These are phyloP conservation scores for Aspergillus puulaauensis DNA, from an alignment of 2,329 filamentous ascomycete species.

Conservation along the genomic window DNA sequence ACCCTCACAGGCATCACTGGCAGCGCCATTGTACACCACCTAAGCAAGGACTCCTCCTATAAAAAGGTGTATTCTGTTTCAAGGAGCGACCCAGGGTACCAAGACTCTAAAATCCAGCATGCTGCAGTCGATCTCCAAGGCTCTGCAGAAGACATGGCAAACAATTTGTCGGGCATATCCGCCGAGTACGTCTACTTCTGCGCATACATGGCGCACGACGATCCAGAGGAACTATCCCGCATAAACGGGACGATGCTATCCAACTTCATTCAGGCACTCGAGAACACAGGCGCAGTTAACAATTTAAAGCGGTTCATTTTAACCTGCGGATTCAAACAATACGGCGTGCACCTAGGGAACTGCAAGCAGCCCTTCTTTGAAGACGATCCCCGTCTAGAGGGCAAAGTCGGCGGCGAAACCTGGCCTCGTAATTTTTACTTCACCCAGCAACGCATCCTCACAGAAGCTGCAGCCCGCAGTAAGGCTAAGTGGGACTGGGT, in stretches of 20 bases:
- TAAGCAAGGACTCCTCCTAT: conserved; percentile 37
- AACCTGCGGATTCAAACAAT: conserved; percentile 53
- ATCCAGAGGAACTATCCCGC: conserved; percentile 35
- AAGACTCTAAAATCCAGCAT: conserved; percentile 39
- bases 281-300: conserved; percentile 41
- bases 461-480: conserved; percentile 24
- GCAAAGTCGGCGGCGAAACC: conserved; percentile 15
- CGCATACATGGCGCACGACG: conserved; percentile 42
- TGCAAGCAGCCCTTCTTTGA: conserved; percentile 51
- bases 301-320: conserved; percentile 51
- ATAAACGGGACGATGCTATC: conserved; percentile 46
- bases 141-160: conserved; percentile 37
- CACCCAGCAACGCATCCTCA: conserved; percentile 48
- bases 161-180: conserved; percentile 33
- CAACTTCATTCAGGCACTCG: conserved; percentile 50
- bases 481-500: conserved; percentile 40
- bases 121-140: conserved; percentile 39
- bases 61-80: conserved; percentile 42
- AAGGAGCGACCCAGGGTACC: conserved; percentile 38
- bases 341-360: conserved; percentile 53
- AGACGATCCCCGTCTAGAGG: conserved; percentile 46
- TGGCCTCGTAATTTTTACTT: conserved; percentile 55
- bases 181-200: conserved; percentile 47
- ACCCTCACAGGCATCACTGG: conserved; percentile 35
- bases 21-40: conserved; percentile 40